Evolutionary conservation across 1,284 basidiomycete species (phyloP).

Genomic region (Wallemia mellicola): DNA sequence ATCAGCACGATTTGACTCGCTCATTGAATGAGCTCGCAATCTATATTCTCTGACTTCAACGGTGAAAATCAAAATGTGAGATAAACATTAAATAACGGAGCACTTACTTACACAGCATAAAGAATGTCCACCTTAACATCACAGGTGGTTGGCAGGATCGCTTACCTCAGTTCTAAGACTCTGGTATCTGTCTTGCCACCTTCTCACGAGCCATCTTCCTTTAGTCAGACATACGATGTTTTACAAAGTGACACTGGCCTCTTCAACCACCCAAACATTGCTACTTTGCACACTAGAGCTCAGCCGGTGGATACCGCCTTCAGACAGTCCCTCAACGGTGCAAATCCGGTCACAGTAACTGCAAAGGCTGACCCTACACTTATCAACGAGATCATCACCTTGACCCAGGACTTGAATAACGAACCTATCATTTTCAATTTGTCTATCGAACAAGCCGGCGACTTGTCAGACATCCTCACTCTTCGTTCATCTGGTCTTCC

Average conservation of each 20-base stretch:
- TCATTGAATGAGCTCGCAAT: too few species aligned
- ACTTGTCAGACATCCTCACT: constrained; percentile 28
- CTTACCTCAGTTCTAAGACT: not conserved
- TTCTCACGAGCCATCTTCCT: not conserved
- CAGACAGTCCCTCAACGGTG: not conserved
- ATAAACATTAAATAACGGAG: not conserved
- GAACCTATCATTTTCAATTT: constrained; percentile 29
- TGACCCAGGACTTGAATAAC: not conserved
- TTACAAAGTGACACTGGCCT: not conserved
- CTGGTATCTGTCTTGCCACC: not conserved
- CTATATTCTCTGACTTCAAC: too few species aligned
- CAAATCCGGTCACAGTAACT: not conserved
- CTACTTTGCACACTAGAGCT: not conserved
- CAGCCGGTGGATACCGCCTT: not conserved
- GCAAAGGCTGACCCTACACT: not conserved
- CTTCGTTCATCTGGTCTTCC: constrained; percentile 28
- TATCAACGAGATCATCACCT: not conserved
- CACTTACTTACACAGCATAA: not conserved
- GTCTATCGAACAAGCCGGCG: constrained; percentile 18
- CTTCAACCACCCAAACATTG: not conserved
- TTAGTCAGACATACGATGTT: not conserved
- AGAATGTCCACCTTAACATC: not conserved
- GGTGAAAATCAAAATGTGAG: not conserved
- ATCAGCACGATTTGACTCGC: too few species aligned
- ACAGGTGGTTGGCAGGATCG: not conserved